Base-by-base conservation (phyloP, 2,329 filamentous ascomycete species). In the Akanthomyces muscarius region DNA sequence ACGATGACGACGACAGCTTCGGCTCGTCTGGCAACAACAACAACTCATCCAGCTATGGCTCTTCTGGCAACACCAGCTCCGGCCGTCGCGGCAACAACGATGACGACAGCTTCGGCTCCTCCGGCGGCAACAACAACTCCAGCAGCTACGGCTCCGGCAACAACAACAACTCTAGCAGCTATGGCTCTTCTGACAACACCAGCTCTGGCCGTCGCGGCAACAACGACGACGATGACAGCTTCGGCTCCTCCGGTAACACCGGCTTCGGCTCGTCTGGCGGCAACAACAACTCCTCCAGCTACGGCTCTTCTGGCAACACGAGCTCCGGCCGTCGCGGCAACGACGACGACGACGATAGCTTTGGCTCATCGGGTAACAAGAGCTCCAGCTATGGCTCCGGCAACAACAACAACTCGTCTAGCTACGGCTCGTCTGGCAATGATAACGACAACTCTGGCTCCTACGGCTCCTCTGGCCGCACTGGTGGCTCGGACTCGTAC, bases 291-390 rank as follows among this genome's bases (percentile, higher is more conserved):
- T 61, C 60, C 2, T 68, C 67, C 56, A 67, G 67, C 55, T 68
- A 64, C 36, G 71, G 71, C 47, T 70, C 70, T 5, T 60, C 80
- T 23, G 58, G 48, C 38, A 48, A 48, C 50, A 63, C 56, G 13
- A 53, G 48, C 21, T 57, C 57, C 38, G 51, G 54, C 50, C 56
- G 63, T 48, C 63, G 64, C 62, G 59, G 61, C 48, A 67, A 68
- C 41, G 63, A 70, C 47, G 55, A 48, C 10, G 51, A 67, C 47
- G 54, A 67, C 60, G 61, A 61, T 33, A 50, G 44, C 1, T 68
- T 69, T 52, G 67, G 69, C 53, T 62, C 52, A 64, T 68, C 64
- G 45, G 57, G 62, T 36, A 68, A 66, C 53, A 61, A 59, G 4
- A 66, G 67, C 61, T 65, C 64, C 45, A 50, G 44, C 1, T 68